Conservation (phyloP, 306 rosid species). For the Abrus pulchellus region DNA sequence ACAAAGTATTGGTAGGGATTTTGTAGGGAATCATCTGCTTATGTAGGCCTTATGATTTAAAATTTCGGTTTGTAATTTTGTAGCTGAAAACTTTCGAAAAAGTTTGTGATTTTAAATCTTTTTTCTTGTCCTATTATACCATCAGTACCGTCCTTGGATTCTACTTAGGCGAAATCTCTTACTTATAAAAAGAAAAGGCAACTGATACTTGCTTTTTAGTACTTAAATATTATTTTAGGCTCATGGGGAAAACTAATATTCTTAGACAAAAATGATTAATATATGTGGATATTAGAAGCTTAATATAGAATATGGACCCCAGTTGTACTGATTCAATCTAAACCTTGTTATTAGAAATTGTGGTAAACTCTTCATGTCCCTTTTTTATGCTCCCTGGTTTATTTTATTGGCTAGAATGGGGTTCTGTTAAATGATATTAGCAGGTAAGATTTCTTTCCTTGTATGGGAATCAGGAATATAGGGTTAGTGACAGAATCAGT, state of each 20-base stretch:
- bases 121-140: constrained; percentile 63
- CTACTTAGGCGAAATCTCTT: constrained; percentile 52
- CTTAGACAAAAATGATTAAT: constrained; percentile 41
- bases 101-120: constrained; percentile 45
- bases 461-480: constrained; percentile 9
- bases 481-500: constrained; percentile 6
- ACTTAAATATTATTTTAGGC: constrained; percentile 24
- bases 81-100: constrained; percentile 60
- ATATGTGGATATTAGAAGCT: constrained; percentile 30
- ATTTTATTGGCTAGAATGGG: constrained; percentile 19
- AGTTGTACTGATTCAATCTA: constrained; percentile 14
- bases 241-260: constrained; percentile 20
- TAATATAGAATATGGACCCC: constrained; percentile 45
- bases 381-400: constrained; percentile 20
- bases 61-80: constrained; percentile 54
- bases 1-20: constrained; percentile 66
- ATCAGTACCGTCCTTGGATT: constrained; percentile 58
- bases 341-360: constrained; percentile 31
- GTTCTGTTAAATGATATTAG: constrained; percentile 12
- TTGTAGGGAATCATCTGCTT: constrained; percentile 43
- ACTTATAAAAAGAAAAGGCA: constrained; percentile 33
- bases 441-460: constrained; percentile 41
- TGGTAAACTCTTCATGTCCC: constrained; percentile 32
- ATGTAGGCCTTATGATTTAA: constrained; percentile 45
- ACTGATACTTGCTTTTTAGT: constrained; percentile 35